Conservation (phyloP, 2,329 filamentous ascomycete genomes). For the Pseudogymnoascus sp. region DNA sequence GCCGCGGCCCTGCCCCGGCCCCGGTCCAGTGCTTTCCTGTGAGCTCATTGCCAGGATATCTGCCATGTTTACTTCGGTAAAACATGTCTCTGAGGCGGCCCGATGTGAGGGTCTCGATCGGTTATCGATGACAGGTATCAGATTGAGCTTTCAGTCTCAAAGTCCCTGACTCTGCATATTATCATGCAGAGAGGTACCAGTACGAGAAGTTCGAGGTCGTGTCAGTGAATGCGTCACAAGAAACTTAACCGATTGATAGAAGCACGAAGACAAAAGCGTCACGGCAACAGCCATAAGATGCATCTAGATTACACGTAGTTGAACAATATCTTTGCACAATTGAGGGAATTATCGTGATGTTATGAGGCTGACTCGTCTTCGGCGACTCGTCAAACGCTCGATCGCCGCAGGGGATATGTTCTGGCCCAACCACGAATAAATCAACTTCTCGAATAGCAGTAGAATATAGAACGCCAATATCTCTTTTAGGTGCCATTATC, state of each 20-base stretch:
- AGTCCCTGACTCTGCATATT: background rate
- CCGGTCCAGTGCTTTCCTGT: background rate
- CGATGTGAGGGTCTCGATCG: background rate
- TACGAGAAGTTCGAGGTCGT: background rate
- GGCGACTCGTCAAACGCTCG: background rate
- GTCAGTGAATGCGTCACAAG: background rate
- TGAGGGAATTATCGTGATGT: background rate
- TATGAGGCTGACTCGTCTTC: background rate
- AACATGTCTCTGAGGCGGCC: background rate
- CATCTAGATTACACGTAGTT: background rate
- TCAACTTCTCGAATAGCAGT: too few relatives aligned
- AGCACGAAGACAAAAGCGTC: background rate
- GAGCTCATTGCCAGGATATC: background rate
- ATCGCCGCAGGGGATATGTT: background rate
- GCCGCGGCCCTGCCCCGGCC: background rate
- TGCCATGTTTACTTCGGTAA: background rate
- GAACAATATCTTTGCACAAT: background rate
- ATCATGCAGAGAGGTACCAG: background rate
- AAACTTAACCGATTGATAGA: background rate
- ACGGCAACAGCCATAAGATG: background rate
- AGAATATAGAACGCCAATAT: too few relatives aligned
- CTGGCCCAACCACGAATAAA: too few relatives aligned
- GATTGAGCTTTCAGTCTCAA: background rate
- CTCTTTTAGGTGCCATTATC: too few relatives aligned
- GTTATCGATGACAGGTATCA: background rate